Conservation (phyloP, 257 asterid species). For the Perilla frutescens region DNA sequence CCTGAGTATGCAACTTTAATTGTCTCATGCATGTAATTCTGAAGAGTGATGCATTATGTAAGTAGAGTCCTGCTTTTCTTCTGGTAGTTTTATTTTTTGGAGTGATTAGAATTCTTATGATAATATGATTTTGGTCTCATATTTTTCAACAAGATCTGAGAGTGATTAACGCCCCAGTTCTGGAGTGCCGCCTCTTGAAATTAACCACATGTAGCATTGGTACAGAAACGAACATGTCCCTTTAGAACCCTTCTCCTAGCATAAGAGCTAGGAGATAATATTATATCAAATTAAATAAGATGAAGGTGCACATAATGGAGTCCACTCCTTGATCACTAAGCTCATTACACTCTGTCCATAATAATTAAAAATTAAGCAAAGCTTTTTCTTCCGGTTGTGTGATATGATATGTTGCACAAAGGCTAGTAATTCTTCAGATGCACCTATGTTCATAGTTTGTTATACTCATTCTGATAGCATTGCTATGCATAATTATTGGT, state of each 20-base stretch:
- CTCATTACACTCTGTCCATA: neutral
- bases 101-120: neutral
- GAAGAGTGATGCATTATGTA: neutral
- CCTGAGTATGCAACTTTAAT: conserved; percentile 2
- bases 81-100: neutral
- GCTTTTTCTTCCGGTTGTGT: neutral
- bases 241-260: too few species aligned
- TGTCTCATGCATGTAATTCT: neutral
- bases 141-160: neutral
- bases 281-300: neutral
- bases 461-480: neutral
- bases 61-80: neutral
- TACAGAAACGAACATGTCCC: too few species aligned
- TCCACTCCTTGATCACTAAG: neutral
- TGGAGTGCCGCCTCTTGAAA: too few species aligned
- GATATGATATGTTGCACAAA: neutral
- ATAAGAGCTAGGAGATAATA: too few species aligned
- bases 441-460: neutral
- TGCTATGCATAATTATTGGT: neutral
- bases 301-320: neutral
- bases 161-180: too few species aligned
- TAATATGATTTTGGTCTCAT: neutral
- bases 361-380: too few species aligned
- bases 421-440: neutral
- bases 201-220: too few species aligned